A percentile compares a stretch with the other conserved stretches of the same genome.
Evolutionary conservation across 805 yeast species (phyloP).

Genomic region (Nakazawaea holstii): DNA sequence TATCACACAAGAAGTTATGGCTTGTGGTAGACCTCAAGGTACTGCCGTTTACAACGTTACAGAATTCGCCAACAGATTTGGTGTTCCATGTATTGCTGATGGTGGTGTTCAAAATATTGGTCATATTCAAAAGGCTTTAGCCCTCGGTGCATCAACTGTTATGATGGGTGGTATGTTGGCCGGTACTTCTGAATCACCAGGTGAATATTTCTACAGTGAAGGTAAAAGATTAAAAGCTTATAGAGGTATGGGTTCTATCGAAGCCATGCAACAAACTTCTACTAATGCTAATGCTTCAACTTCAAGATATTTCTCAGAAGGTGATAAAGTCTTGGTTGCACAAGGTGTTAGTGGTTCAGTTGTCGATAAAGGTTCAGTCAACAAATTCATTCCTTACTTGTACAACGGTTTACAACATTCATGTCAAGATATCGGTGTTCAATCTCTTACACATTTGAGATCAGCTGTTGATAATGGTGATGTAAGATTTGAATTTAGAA

Average conservation of each 20-base stretch:
- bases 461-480: constrained; percentile 57
- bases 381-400: constrained; percentile 90
- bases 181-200: constrained; percentile 98
- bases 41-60: constrained; percentile 95
- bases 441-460: constrained; percentile 59
- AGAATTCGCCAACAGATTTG: constrained; percentile 90
- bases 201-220: constrained; percentile 95
- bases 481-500: constrained; percentile 94
- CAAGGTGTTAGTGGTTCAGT: constrained; percentile 99
- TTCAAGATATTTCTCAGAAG: constrained; percentile 95
- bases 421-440: constrained; percentile 94
- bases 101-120: constrained; percentile 99
- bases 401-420: constrained; percentile 97
- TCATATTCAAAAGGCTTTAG: constrained; percentile 93
- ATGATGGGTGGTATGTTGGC: constrained; percentile 99
- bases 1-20: constrained; percentile 99
- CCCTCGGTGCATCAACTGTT: constrained; percentile 93
- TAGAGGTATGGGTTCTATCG: constrained; percentile 99
- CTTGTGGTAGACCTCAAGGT: constrained; percentile 99
- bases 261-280: constrained; percentile 93
- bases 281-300: constrained; percentile 94
- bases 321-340: constrained; percentile 93
- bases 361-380: constrained; percentile 92
- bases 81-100: constrained; percentile 98
- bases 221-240: constrained; percentile 96